phyloP scores from a whole-genome alignment of 1,139 yeast genomes.

The Geotrichum fermentans region DNA sequence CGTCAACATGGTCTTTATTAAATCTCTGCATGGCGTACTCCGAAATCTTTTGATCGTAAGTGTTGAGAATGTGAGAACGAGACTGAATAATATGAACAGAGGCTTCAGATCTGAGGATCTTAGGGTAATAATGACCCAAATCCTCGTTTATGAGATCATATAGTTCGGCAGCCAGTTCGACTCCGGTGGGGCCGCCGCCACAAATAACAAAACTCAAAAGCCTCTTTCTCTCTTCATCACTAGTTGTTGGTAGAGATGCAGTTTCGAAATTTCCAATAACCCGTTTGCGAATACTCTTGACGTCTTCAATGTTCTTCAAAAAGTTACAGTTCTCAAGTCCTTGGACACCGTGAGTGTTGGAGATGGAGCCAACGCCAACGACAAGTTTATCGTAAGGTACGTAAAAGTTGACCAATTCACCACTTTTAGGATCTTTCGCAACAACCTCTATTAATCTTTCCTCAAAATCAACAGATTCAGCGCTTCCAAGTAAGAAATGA shows the following conservation, averaged over 20 bases:
- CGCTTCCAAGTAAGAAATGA: conserved; percentile 53
- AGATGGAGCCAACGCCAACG: conserved; percentile 59
- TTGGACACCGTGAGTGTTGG: conserved; percentile 62
- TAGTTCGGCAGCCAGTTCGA: conserved; percentile 63
- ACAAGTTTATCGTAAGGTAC: conserved; percentile 62
- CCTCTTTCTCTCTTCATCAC: conserved; percentile 54
- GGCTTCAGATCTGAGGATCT: conserved; percentile 52
- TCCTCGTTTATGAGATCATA: conserved; percentile 59
- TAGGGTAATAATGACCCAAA: conserved; percentile 50
- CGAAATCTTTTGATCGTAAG: conserved; percentile 57
- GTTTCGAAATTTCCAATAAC: conserved; percentile 51
- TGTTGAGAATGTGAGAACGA: conserved; percentile 57
- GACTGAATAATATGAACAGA: conserved; percentile 63
- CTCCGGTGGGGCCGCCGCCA: conserved; percentile 72
- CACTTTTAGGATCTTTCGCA: conserved; percentile 40
- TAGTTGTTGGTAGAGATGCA: conserved; percentile 58
- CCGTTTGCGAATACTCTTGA: conserved; percentile 50
- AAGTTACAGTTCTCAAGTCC: conserved; percentile 56
- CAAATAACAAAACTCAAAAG: conserved; percentile 59
- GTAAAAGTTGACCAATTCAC: conserved; percentile 43
- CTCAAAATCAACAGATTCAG: conserved; percentile 49
- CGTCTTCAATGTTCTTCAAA: conserved; percentile 62
- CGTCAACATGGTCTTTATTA: conserved; percentile 53
- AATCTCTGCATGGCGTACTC: conserved; percentile 59
- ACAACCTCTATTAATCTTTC: conserved; percentile 52